Conservation (phyloP, 2,329 filamentous ascomycete species). For the Penicillium aurantiogriseum region DNA sequence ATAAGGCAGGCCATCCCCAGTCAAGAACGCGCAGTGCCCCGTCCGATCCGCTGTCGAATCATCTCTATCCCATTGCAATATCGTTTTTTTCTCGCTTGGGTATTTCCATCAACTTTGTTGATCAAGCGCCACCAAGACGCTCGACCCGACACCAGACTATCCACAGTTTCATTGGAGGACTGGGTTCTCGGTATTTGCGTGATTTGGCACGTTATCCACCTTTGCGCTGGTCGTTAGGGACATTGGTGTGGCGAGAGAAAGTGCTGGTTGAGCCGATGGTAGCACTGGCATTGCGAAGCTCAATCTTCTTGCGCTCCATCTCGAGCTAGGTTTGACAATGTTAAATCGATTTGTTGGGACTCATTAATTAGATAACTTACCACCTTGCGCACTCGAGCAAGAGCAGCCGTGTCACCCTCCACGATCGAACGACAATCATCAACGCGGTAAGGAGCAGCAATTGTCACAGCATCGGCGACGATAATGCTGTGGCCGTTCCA, state of each 20-base stretch:
- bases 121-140: constrained; percentile 56
- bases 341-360: constrained; percentile 2
- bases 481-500: constrained; percentile 61
- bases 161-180: constrained; percentile 2
- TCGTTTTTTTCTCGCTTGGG: constrained; percentile 9
- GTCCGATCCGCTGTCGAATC: not conserved
- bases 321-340: constrained; percentile 35
- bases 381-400: constrained; percentile 49
- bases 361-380: constrained; percentile 34
- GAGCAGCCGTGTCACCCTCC: constrained; percentile 42
- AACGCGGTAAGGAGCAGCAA: constrained; percentile 57
- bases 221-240: constrained; percentile 24
- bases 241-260: constrained; percentile 21
- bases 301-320: constrained; percentile 51
- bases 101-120: constrained; percentile 19
- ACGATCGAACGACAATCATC: constrained; percentile 52
- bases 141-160: constrained; percentile 8
- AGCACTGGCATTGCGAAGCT: constrained; percentile 43
- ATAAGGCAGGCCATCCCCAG: not conserved
- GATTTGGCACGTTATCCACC: constrained; percentile 17
- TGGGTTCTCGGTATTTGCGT: not conserved
- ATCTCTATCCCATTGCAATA: constrained; percentile 5
- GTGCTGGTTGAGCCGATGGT: constrained; percentile 35
- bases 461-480: constrained; percentile 59
- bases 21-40: not conserved